Percentiles rank a stretch among this genome's conserved stretches.
Conservation (phyloP, 768 basidiomycete genomes). For the Podaxis carcinomalis region DNA sequence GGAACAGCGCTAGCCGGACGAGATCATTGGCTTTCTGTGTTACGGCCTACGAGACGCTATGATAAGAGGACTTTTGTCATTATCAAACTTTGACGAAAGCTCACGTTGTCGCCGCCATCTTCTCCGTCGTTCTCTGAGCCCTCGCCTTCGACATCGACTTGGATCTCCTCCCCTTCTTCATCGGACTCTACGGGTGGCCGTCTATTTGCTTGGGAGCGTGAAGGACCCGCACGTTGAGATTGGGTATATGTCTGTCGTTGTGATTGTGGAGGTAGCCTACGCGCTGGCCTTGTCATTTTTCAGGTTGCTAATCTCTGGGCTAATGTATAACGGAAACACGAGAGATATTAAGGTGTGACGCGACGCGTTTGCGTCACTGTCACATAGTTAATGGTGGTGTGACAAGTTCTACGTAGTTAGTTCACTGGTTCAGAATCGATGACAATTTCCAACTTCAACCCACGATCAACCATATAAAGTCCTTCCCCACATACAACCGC, state of each 20-base stretch:
- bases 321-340: not conserved
- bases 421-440: not conserved
- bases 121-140: slow-evolving; percentile 1
- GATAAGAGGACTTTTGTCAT: not conserved
- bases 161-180: slow-evolving; percentile 8
- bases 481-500: too few relatives aligned
- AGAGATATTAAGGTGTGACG: not conserved
- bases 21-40: slow-evolving; percentile 66
- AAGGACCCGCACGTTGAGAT: slow-evolving; percentile 9
- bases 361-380: not conserved
- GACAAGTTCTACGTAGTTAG: too few relatives aligned
- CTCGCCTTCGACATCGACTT: not conserved
- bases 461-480: too few relatives aligned
- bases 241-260: slow-evolving; percentile 4
- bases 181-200: slow-evolving; percentile 6
- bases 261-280: slow-evolving; percentile 7
- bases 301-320: not conserved
- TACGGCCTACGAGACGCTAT: slow-evolving; percentile 42
- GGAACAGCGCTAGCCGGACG: slow-evolving; percentile 78
- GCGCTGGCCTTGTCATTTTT: slow-evolving; percentile 8
- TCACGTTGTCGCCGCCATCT: slow-evolving; percentile 3
- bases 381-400: not conserved
- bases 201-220: slow-evolving; percentile 5
- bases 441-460: not conserved
- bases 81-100: not conserved